Conservation (phyloP, 2,329 filamentous ascomycete genomes). For the Alternaria gansuensis region DNA sequence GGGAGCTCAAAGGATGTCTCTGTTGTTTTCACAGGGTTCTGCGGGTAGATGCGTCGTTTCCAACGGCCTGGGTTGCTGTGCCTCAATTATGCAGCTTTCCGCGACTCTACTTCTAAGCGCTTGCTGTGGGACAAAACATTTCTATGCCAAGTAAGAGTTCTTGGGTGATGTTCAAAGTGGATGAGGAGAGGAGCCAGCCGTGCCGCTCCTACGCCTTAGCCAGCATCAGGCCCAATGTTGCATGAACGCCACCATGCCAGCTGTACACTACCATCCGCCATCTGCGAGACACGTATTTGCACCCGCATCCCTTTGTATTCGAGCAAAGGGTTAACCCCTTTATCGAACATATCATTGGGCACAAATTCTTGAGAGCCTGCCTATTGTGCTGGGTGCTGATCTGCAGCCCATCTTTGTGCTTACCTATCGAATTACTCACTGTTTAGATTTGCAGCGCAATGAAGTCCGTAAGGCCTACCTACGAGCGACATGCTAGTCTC, state of each 20-base stretch:
- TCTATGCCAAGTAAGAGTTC: neutral
- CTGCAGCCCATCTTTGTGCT: neutral
- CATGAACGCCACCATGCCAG: constrained; percentile 8
- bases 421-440: neutral
- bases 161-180: constrained; percentile 1
- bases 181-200: constrained; percentile 7
- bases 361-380: neutral
- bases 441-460: neutral
- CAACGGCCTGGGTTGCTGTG: constrained; percentile 10
- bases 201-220: constrained; percentile 14
- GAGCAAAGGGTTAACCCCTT: neutral
- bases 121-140: neutral
- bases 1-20: neutral
- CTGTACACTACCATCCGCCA: constrained; percentile 6
- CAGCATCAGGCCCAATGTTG: neutral
- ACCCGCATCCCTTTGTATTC: neutral
- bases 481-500: constrained; percentile 7
- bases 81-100: constrained; percentile 5
- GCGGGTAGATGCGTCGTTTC: constrained; percentile 6
- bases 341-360: neutral
- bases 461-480: constrained; percentile 1
- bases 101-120: neutral
- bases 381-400: neutral
- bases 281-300: neutral
- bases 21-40: neutral